phyloP scores from a whole-genome alignment of 768 basidiomycete species.

The Trametes cingulata region DNA sequence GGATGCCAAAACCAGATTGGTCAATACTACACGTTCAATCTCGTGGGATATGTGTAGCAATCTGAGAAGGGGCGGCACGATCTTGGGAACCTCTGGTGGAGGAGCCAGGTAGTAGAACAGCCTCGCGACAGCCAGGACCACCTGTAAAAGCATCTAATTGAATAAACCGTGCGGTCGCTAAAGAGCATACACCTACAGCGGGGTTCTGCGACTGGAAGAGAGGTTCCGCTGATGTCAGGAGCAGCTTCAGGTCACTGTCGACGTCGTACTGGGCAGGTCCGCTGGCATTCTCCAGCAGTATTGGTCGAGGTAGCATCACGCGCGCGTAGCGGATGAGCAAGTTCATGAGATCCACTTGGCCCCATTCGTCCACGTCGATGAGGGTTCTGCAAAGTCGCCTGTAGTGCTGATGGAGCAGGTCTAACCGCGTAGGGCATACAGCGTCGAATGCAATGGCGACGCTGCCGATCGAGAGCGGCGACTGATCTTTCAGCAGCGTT shows the following conservation, averaged over 20 bases:
- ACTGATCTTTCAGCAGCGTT: slow-evolving; percentile 67
- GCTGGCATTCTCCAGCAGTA: slow-evolving; percentile 33
- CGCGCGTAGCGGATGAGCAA: slow-evolving; percentile 82
- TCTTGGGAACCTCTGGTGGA: slow-evolving; percentile 51
- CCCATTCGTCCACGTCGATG: slow-evolving; percentile 96
- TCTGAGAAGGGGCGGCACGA: slow-evolving; percentile 73
- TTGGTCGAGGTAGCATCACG: slow-evolving; percentile 75
- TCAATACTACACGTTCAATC: slow-evolving; percentile 71
- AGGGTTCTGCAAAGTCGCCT: slow-evolving; percentile 81
- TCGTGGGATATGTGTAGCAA: slow-evolving; percentile 71
- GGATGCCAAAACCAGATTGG: slow-evolving; percentile 68
- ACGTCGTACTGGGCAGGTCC: slow-evolving; percentile 49
- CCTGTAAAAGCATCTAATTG: slow-evolving; percentile 43
- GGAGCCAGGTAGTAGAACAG: slow-evolving; percentile 75
- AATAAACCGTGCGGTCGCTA: not conserved
- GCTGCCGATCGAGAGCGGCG: slow-evolving; percentile 85
- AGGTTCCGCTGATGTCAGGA: slow-evolving; percentile 71
- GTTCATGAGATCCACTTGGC: slow-evolving; percentile 78
- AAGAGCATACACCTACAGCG: slow-evolving; percentile 55
- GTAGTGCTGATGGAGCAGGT: slow-evolving; percentile 88
- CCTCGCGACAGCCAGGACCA: slow-evolving; percentile 74
- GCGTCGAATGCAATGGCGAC: slow-evolving; percentile 83
- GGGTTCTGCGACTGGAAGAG: slow-evolving; percentile 86
- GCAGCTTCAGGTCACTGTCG: slow-evolving; percentile 76
- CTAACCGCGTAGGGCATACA: slow-evolving; percentile 84